A percentile compares a stretch with the other conserved stretches of the same genome.
These are phyloP conservation scores for Helotiales sp. DNA, from an alignment of 2,329 filamentous ascomycete species.

Conservation along the genomic window DNA sequence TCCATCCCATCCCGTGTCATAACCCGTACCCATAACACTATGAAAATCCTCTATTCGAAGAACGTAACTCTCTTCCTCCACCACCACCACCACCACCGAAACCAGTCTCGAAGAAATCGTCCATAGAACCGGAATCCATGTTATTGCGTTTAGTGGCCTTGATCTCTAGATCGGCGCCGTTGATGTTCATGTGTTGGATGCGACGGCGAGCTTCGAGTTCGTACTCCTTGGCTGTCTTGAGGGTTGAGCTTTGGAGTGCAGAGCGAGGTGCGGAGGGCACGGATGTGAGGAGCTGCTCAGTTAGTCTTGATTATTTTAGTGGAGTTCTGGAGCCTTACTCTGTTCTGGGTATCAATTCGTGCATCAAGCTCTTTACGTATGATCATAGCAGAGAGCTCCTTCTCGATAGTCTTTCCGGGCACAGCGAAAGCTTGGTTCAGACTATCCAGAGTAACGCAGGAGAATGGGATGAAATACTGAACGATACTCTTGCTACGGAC, in stretches of 20 bases:
- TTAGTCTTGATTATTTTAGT: constrained; percentile 23
- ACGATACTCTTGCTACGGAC: constrained; percentile 92
- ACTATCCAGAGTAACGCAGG: constrained; percentile 78
- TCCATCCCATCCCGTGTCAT: background rate
- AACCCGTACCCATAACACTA: background rate
- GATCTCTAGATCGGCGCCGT: constrained; percentile 77
- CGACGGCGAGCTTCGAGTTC: constrained; percentile 77
- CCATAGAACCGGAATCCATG: constrained; percentile 8
- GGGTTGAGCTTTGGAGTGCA: constrained; percentile 71
- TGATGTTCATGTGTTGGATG: constrained; percentile 76
- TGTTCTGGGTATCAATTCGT: constrained; percentile 82
- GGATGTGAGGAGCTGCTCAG: constrained; percentile 69
- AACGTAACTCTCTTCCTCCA: constrained; percentile 17
- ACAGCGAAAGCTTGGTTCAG: constrained; percentile 78
- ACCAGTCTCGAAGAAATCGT: constrained; percentile 23
- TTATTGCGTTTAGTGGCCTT: constrained; percentile 25
- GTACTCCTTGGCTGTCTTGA: constrained; percentile 72
- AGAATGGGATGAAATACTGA: constrained; percentile 91
- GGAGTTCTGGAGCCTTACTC: constrained; percentile 50
- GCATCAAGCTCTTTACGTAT: constrained; percentile 72
- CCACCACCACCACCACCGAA: background rate
- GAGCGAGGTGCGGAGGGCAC: constrained; percentile 69
- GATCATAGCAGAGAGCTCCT: constrained; percentile 82
- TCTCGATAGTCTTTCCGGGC: constrained; percentile 66
- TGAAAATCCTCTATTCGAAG: background rate